Evolutionary conservation across 331 rosid genomes (phyloP).

Genomic region (Stylosanthes scabra): DNA sequence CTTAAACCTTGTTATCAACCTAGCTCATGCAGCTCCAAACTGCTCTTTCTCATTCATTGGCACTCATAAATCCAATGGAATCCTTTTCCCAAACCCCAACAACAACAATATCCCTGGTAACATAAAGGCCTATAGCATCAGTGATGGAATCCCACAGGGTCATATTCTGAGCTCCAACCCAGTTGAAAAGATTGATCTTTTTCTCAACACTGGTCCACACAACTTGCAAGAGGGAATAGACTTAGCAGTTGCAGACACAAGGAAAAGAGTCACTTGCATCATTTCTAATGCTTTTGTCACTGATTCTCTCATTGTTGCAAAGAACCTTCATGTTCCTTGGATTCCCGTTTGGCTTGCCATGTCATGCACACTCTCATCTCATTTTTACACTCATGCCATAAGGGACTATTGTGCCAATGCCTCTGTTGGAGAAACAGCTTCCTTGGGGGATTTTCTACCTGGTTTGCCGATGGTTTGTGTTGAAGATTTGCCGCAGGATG

Average conservation of each 20-base stretch:
- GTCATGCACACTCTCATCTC: conserved; percentile 47
- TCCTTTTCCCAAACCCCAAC: not conserved
- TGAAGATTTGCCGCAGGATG: conserved; percentile 44
- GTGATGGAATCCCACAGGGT: conserved; percentile 38
- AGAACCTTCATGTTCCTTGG: conserved; percentile 51
- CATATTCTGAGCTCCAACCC: conserved; percentile 1
- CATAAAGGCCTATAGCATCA: conserved; percentile 18
- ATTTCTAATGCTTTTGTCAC: conserved; percentile 48
- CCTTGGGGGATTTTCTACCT: conserved; percentile 46
- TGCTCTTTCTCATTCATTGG: conserved; percentile 36
- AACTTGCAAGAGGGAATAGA: conserved; percentile 36
- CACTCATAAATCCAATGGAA: not conserved
- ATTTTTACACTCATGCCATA: conserved; percentile 45
- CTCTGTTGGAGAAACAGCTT: not conserved
- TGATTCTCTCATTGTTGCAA: conserved; percentile 31
- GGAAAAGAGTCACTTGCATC: conserved; percentile 39
- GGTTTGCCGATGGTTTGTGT: conserved; percentile 45
- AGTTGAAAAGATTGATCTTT: conserved; percentile 27
- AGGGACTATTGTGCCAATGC: conserved; percentile 3
- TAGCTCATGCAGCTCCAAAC: conserved; percentile 39
- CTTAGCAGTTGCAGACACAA: conserved; percentile 30
- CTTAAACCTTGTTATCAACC: conserved; percentile 36
- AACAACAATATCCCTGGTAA: not conserved
- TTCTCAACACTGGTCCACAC: conserved; percentile 36
- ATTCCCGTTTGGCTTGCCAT: conserved; percentile 49